Evolutionary conservation across 768 basidiomycete genomes (phyloP).

Genomic region (Mycena alexandri): DNA sequence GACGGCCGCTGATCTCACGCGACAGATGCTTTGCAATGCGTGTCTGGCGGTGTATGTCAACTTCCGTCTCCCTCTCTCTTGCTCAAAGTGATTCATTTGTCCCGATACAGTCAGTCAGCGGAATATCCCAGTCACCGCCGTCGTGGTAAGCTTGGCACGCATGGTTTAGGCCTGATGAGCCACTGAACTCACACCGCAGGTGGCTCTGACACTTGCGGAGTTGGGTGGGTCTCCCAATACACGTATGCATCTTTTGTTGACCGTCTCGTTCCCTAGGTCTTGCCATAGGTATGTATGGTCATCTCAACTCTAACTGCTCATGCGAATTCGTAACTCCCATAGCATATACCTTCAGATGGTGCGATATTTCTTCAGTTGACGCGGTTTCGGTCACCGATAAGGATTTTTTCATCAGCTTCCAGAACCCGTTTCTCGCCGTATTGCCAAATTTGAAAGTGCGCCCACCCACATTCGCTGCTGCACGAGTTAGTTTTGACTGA

Average conservation of each 20-base stretch:
- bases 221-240: conserved; percentile 50
- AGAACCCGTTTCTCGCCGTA: conserved; percentile 48
- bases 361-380: conserved; percentile 18
- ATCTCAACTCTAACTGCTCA: background rate
- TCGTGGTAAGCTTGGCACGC: conserved; percentile 55
- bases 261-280: conserved; percentile 42
- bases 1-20: background rate
- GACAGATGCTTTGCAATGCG: conserved; percentile 68
- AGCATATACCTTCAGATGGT: conserved; percentile 65
- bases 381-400: background rate
- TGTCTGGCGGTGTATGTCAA: conserved; percentile 69
- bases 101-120: conserved; percentile 62
- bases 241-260: background rate
- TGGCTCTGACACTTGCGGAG: conserved; percentile 56
- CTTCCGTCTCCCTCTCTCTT: background rate
- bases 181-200: conserved; percentile 44
- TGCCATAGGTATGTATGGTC: conserved; percentile 50
- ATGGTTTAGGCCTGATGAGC: background rate
- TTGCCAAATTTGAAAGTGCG: conserved; percentile 54
- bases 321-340: background rate
- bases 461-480: conserved; percentile 8
- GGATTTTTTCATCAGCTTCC: conserved; percentile 49
- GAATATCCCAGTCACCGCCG: conserved; percentile 59
- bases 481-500: too few relatives aligned
- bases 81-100: conserved; percentile 10